These are phyloP conservation scores for Penicillium aurantiogriseum DNA, from an alignment of 2,329 filamentous ascomycete genomes.

Conservation along the genomic window DNA sequence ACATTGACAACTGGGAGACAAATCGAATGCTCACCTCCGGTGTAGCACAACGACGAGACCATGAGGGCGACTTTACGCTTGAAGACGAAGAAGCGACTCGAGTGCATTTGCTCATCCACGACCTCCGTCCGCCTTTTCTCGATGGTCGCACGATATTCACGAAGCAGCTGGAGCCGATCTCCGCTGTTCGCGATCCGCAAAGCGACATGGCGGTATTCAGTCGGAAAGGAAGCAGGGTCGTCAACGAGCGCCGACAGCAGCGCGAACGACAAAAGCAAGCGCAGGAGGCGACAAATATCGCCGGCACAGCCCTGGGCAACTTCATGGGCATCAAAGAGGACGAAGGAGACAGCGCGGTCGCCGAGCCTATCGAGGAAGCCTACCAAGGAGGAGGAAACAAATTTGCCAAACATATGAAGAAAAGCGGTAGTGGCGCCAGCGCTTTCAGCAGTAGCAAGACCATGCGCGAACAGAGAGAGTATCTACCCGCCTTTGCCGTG, in stretches of 20 bases:
- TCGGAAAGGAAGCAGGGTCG: slow-evolving; percentile 88
- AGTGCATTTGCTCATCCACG: slow-evolving; percentile 88
- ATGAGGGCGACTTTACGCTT: slow-evolving; percentile 78
- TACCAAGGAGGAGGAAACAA: slow-evolving; percentile 64
- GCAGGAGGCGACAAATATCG: slow-evolving; percentile 88
- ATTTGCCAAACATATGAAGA: slow-evolving; percentile 88
- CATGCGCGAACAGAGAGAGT: slow-evolving; percentile 86
- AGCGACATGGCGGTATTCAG: slow-evolving; percentile 99
- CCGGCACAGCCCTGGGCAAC: slow-evolving; percentile 88
- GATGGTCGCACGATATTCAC: slow-evolving; percentile 96
- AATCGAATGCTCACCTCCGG: slow-evolving; percentile 97
- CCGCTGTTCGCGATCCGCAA: slow-evolving; percentile 86
- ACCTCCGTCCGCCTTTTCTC: slow-evolving; percentile 88
- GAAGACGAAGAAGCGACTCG: slow-evolving; percentile 82
- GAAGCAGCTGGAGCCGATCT: slow-evolving; percentile 92
- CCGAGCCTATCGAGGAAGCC: slow-evolving; percentile 70
- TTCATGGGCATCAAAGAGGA: slow-evolving; percentile 94
- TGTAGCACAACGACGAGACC: slow-evolving; percentile 83
- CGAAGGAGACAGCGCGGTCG: slow-evolving; percentile 79
- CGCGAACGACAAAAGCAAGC: slow-evolving; percentile 92
- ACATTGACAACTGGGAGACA: slow-evolving; percentile 97
- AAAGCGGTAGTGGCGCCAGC: slow-evolving; percentile 75
- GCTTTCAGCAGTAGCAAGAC: slow-evolving; percentile 92
- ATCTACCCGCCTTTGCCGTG: slow-evolving; percentile 91
- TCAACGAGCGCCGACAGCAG: slow-evolving; percentile 86